Percentiles rank a stretch among this genome's conserved stretches.
These are phyloP conservation scores for Aspergillus brasiliensis DNA, from an alignment of 2,329 filamentous ascomycete genomes.

Conservation along the genomic window DNA sequence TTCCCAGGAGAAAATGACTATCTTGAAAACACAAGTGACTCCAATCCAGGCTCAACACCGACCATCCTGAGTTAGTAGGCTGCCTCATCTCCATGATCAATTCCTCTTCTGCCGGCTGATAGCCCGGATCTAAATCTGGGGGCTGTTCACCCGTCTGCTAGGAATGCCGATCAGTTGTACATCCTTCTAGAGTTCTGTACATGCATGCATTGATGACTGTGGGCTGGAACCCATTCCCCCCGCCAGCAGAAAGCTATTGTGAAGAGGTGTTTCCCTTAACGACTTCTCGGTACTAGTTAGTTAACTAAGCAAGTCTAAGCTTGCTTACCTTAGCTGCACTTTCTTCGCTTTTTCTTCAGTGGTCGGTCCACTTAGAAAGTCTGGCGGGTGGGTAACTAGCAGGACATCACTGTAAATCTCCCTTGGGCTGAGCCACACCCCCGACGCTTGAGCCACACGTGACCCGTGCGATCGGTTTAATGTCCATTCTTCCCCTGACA, in stretches of 20 bases:
- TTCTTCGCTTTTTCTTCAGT: neutral
- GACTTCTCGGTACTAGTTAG: neutral
- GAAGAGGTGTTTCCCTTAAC: neutral
- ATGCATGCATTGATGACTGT: conserved; percentile 6
- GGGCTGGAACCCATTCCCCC: neutral
- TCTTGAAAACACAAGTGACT: too few relatives aligned
- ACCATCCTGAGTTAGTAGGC: too few relatives aligned
- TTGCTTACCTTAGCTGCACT: neutral
- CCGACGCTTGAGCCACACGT: neutral
- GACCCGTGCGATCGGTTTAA: neutral
- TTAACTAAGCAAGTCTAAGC: neutral
- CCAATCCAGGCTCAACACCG: too few relatives aligned
- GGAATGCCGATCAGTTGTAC: conserved; percentile 5
- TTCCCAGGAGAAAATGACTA: too few relatives aligned
- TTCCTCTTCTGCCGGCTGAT: neutral
- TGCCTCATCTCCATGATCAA: too few relatives aligned
- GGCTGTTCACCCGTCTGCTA: conserved; percentile 3
- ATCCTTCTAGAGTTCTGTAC: conserved; percentile 2
- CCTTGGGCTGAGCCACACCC: conserved; percentile 1
- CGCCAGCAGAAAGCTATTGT: neutral
- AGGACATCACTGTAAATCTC: neutral
- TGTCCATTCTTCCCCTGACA: neutral
- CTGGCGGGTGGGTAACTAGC: neutral
- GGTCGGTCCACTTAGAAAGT: neutral
- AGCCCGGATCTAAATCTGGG: conserved; percentile 6